A percentile compares a stretch with the other conserved stretches of the same genome.
Conservation (phyloP, 1,139 yeast genomes). For the Yamadazyma aaseri region DNA sequence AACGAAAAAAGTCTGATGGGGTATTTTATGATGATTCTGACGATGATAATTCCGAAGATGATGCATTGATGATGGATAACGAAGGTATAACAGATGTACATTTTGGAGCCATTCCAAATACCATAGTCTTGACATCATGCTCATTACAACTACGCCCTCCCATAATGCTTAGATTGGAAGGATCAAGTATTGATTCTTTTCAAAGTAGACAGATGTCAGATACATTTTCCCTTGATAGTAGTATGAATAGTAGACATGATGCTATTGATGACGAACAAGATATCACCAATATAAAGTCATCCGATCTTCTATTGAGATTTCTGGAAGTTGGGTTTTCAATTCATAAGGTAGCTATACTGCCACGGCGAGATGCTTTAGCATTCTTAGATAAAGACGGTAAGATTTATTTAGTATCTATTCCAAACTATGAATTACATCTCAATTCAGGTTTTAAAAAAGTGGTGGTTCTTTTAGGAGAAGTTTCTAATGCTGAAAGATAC, state of each 20-base stretch:
- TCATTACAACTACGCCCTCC: conserved; percentile 40
- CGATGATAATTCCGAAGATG: conserved; percentile 24
- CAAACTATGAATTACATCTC: conserved; percentile 45
- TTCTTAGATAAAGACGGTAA: conserved; percentile 76
- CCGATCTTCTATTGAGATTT: conserved; percentile 44
- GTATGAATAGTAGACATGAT: conserved; percentile 20
- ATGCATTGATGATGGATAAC: conserved; percentile 55
- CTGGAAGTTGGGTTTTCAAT: conserved; percentile 83
- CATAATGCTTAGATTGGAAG: conserved; percentile 32
- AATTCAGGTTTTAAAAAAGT: conserved; percentile 41
- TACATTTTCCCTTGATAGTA: conserved; percentile 18
- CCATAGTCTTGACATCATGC: conserved; percentile 37
- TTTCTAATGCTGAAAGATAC: conserved; percentile 65
- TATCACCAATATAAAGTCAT: conserved; percentile 26
- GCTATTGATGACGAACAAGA: conserved; percentile 19
- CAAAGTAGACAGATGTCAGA: conserved; percentile 15
- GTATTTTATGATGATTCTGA: conserved; percentile 17
- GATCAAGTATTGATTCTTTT: conserved; percentile 30
- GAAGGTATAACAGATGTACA: conserved; percentile 88
- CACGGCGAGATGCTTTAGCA: conserved; percentile 83
- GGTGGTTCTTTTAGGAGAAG: conserved; percentile 74
- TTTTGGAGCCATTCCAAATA: conserved; percentile 46
- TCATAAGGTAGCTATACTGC: conserved; percentile 73
- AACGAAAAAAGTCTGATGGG: conserved; percentile 19
- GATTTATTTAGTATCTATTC: conserved; percentile 67